phyloP scores from a whole-genome alignment of 2,329 filamentous ascomycete species.

The Pseudohalonectria lignicola region DNA sequence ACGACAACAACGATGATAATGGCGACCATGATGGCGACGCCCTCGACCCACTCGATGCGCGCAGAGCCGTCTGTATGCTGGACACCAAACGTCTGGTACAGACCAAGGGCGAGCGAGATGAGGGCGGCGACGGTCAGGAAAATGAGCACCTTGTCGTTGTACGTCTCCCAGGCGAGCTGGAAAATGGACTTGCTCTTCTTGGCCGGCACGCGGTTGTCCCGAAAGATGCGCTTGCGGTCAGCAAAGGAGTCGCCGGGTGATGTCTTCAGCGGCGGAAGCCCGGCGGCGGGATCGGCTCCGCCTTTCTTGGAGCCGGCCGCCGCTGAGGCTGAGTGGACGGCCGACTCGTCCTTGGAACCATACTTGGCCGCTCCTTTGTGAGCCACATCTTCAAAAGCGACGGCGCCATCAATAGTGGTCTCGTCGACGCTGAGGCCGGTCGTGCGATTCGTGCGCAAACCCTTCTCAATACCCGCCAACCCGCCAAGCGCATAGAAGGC shows the following conservation, averaged over 20 bases:
- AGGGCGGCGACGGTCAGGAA: slow-evolving; percentile 57
- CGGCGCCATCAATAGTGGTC: slow-evolving; percentile 43
- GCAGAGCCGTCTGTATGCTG: slow-evolving; percentile 26
- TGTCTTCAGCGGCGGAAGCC: neutral
- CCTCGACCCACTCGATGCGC: slow-evolving; percentile 50
- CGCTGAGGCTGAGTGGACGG: neutral
- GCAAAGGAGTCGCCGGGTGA: neutral
- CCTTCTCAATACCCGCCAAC: slow-evolving; percentile 60
- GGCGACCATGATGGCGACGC: slow-evolving; percentile 49
- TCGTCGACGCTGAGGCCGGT: slow-evolving; percentile 64
- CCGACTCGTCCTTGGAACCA: slow-evolving; percentile 13
- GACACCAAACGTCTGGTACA: slow-evolving; percentile 53
- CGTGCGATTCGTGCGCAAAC: slow-evolving; percentile 53
- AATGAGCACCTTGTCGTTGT: slow-evolving; percentile 65
- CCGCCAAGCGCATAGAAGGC: slow-evolving; percentile 71
- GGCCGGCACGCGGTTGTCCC: slow-evolving; percentile 1
- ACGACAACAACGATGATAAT: slow-evolving; percentile 51
- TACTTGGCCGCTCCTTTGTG: slow-evolving; percentile 21
- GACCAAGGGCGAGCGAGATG: slow-evolving; percentile 56
- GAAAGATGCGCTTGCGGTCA: slow-evolving; percentile 3
- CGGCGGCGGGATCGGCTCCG: neutral
- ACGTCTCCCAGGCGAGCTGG: slow-evolving; percentile 53
- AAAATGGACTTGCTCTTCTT: slow-evolving; percentile 5
- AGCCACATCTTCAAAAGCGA: slow-evolving; percentile 57
- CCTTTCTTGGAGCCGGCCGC: neutral